phyloP scores from a whole-genome alignment of 345 rosid species.

The Eucalyptus tenuipes region DNA sequence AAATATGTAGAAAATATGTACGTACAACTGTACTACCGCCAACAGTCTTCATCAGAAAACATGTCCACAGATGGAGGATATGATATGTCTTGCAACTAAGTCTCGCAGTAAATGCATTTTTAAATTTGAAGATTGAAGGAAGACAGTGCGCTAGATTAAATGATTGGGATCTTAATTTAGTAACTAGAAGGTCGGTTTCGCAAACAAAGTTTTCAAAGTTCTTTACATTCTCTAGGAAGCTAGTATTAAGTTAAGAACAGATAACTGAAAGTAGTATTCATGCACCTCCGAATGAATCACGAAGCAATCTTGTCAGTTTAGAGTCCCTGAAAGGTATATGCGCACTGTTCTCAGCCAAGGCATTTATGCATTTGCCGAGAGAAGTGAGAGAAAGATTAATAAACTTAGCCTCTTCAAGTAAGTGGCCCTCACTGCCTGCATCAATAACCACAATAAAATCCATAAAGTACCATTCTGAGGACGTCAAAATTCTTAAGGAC shows the following conservation, averaged over 20 bases:
- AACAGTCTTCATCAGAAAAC: background rate
- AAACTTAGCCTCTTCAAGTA: conserved; percentile 92
- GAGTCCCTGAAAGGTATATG: conserved; percentile 97
- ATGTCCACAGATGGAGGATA: background rate
- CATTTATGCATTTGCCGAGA: conserved; percentile 93
- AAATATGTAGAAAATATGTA: background rate
- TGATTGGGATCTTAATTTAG: background rate
- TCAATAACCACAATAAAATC: background rate
- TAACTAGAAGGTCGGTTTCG: background rate
- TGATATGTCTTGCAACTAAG: background rate
- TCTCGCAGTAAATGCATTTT: background rate
- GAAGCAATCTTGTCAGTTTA: conserved; percentile 86
- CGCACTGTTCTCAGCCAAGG: conserved; percentile 84
- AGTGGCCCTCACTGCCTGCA: conserved; percentile 77
- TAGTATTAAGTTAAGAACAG: background rate
- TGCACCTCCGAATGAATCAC: conserved; percentile 93
- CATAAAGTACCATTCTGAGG: background rate
- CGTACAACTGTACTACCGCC: background rate
- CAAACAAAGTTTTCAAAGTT: background rate
- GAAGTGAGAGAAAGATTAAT: conserved; percentile 90
- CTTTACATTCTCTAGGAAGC: background rate
- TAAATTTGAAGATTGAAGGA: background rate
- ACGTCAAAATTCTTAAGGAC: background rate
- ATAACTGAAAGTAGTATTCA: background rate
- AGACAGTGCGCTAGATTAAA: background rate